Evolutionary conservation across 345 rosid genomes (phyloP).

Genomic region (Gossypium mustelinum): DNA sequence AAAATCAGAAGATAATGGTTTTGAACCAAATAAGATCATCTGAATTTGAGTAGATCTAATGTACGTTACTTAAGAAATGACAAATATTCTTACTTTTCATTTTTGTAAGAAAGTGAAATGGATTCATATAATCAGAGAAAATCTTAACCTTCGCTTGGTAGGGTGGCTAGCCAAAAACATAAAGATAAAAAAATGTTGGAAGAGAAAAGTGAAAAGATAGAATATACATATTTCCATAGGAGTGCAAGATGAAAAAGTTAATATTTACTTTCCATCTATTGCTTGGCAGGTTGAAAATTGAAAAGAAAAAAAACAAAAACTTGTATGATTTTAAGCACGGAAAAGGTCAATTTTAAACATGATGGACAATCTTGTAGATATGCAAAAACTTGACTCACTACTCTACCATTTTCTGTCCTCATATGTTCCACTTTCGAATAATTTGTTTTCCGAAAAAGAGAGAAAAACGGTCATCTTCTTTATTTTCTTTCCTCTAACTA

Average conservation of each 20-base stretch:
- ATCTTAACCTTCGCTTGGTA: neutral
- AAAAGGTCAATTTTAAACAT: neutral
- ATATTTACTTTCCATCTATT: neutral
- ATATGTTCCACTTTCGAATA: neutral
- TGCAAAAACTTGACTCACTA: neutral
- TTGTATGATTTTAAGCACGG: neutral
- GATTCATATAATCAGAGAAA: neutral
- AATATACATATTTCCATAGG: neutral
- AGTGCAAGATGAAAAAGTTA: neutral
- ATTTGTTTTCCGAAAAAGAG: no score
- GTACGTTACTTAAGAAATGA: neutral
- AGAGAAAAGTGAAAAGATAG: neutral
- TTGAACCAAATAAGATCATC: neutral
- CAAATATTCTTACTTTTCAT: neutral
- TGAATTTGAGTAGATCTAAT: neutral
- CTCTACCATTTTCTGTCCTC: neutral
- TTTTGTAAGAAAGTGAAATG: neutral
- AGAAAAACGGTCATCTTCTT: no score
- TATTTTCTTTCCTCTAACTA: no score
- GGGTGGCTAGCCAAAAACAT: neutral
- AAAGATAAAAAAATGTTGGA: neutral
- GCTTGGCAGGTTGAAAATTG: neutral
- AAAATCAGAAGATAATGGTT: neutral
- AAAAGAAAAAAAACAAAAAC: neutral
- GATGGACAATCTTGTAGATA: neutral